Evolutionary conservation across 352 stramenopile genomes (phyloP), one percentile per base, ranked within the genome.

Genomic region (Pythium dissimile): DNA sequence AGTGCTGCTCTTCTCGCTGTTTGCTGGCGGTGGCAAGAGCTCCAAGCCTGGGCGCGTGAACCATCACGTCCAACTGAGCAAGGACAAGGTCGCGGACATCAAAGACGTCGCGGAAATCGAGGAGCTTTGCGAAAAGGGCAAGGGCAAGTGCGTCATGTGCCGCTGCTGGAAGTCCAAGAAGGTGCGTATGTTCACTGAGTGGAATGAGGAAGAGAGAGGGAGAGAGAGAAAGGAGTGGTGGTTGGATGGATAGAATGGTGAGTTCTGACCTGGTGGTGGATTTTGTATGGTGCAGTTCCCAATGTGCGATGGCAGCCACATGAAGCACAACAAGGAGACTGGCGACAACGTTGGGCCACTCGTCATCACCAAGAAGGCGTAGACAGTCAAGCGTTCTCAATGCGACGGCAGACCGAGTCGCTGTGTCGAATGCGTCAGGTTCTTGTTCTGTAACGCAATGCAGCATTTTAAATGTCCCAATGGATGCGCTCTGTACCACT

Each of bases 121-220:
- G 66, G 84, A 94, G 34, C 67, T 94, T 45, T 73, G 83, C 49
- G 67, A 71, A 35, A 88, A 88, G 60, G 64, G 70, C 46, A 90
- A 89, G 66, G 74, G 83, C 57, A 94, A 94, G 59, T 94, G 84
- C 70, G 72, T 74, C 34, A 54, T 92, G 42, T 94, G 84, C 70
- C 78, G 84, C 56, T 94, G 84, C 71, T 94, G 84, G 84, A 94
- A 94, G 70, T 94, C 84, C 41, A 94, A 94, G 74, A 90, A 86
- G 62, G 72, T 81, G 44, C 10, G 57, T 43, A 13, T 34, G n/a
- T n/a, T n/a, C n/a, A n/a, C n/a, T n/a, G n/a, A n/a, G n/a, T n/a
- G n/a, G n/a, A n/a, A n/a, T n/a, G n/a, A n/a, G n/a, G n/a, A n/a
- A n/a, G n/a, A n/a, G n/a, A n/a, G n/a, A n/a, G n/a, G n/a, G n/a